Conservation (phyloP, 2,329 filamentous ascomycete genomes). For the Penicillium griseofulvum region DNA sequence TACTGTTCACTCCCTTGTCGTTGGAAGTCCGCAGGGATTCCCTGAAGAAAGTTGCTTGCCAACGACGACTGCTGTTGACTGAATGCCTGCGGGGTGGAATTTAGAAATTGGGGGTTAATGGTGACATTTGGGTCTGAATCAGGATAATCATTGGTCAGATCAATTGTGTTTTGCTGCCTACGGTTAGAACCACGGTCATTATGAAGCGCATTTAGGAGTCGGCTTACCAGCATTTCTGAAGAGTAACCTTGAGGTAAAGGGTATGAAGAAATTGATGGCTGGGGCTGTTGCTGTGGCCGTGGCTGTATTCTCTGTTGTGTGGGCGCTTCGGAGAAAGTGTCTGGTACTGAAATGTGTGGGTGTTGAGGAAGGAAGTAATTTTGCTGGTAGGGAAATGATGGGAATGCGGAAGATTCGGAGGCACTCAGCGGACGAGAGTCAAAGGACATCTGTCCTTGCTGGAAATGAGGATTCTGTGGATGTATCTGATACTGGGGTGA, state of each 20-base stretch:
- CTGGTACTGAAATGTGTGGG: conserved; percentile 25
- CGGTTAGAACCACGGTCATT: conserved; percentile 11
- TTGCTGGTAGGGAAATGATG: conserved; percentile 31
- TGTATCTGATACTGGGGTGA: conserved; percentile 28
- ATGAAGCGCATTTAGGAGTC: neutral
- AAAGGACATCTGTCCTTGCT: conserved; percentile 32
- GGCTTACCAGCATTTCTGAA: conserved; percentile 25
- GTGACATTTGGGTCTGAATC: conserved; percentile 27
- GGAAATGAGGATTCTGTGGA: conserved; percentile 30
- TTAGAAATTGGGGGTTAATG: conserved; percentile 43
- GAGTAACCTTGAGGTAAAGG: conserved; percentile 27
- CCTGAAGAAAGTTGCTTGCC: conserved; percentile 30
- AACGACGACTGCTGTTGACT: conserved; percentile 24
- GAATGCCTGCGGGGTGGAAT: conserved; percentile 22
- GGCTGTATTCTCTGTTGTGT: conserved; percentile 15
- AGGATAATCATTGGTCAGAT: conserved; percentile 33
- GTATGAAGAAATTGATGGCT: conserved; percentile 26
- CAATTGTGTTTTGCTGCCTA: conserved; percentile 26
- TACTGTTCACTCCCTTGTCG: conserved; percentile 29
- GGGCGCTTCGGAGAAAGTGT: conserved; percentile 28
- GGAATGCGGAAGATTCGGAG: conserved; percentile 33
- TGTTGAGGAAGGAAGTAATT: conserved; percentile 32
- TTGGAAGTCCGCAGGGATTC: conserved; percentile 28
- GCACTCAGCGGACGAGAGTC: conserved; percentile 29
- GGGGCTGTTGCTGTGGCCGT: conserved; percentile 20